These are phyloP conservation scores for Boletus rex-veris DNA, from an alignment of 768 basidiomycete species.

Conservation along the genomic window DNA sequence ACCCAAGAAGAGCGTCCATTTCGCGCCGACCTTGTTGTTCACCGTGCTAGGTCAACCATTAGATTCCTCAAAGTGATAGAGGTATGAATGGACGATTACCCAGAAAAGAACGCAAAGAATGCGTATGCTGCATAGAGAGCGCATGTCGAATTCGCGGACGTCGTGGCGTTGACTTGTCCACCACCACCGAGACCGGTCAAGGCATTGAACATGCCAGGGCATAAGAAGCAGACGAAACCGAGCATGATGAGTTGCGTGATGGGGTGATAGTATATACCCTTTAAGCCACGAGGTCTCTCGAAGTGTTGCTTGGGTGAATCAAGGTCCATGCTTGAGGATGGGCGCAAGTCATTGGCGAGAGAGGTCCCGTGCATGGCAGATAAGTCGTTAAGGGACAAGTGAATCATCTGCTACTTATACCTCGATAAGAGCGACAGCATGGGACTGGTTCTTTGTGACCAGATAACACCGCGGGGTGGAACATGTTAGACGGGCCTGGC, in stretches of 20 bases:
- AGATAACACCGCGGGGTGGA: too few species aligned
- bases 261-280: conserved; percentile 55
- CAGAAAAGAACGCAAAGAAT: conserved; percentile 58
- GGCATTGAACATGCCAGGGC: conserved; percentile 36
- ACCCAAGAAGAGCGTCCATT: conserved; percentile 68
- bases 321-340: too few species aligned
- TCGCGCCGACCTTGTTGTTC: conserved; percentile 73
- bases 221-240: neutral
- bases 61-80: neutral
- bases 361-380: too few species aligned
- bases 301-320: conserved; percentile 7
- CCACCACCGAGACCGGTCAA: conserved; percentile 75
- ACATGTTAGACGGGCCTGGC: too few species aligned
- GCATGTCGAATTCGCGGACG: conserved; percentile 66
- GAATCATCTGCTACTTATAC: too few species aligned
- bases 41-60: conserved; percentile 47
- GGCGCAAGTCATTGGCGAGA: too few species aligned
- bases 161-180: conserved; percentile 63
- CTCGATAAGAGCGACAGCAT: too few species aligned
- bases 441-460: too few species aligned
- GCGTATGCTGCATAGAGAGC: conserved; percentile 63
- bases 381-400: too few species aligned
- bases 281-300: conserved; percentile 47
- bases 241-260: conserved; percentile 41
- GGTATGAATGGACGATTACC: conserved; percentile 36